Conservation (phyloP, 352 stramenopile genomes). For the Phytophthora macrochlamydospora region DNA sequence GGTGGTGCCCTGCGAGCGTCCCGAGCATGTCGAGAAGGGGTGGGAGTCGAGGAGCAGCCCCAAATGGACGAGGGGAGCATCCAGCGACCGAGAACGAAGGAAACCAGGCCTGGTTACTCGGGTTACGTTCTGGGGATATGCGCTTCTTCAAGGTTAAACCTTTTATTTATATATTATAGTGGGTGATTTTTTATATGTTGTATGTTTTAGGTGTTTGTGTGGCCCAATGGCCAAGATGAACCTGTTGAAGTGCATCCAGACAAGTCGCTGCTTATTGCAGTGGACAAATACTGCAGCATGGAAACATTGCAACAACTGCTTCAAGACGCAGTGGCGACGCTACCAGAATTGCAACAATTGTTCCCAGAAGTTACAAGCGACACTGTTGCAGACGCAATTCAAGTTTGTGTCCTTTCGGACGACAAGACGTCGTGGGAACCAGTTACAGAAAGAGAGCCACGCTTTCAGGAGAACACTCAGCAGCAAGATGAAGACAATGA, state of each 20-base stretch:
- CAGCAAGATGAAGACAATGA: background rate
- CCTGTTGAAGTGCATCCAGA: slow-evolving; percentile 20
- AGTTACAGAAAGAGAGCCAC: too few species aligned
- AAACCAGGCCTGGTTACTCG: background rate
- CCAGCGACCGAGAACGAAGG: background rate
- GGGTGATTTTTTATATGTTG: background rate
- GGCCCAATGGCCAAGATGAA: slow-evolving; percentile 22
- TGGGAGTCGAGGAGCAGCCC: slow-evolving; percentile 4
- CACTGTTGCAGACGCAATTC: slow-evolving; percentile 39
- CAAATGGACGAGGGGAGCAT: background rate
- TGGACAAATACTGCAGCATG: slow-evolving; percentile 19
- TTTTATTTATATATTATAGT: too few species aligned
- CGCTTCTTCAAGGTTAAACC: background rate
- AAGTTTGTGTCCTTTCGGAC: slow-evolving; percentile 45
- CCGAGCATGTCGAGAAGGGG: too few species aligned
- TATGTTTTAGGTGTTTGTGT: slow-evolving; percentile 49
- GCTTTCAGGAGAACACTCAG: background rate
- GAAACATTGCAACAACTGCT: slow-evolving; percentile 12
- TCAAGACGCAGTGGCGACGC: slow-evolving; percentile 27
- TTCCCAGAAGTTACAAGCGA: slow-evolving; percentile 39
- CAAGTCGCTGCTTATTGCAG: slow-evolving; percentile 39
- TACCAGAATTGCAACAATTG: slow-evolving; percentile 40
- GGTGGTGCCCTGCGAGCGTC: slow-evolving; percentile 15
- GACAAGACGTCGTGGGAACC: slow-evolving; percentile 44
- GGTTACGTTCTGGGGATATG: background rate